Evolutionary conservation across 2,329 filamentous ascomycete genomes (phyloP).

Genomic region (Camptophora hylomeconis): DNA sequence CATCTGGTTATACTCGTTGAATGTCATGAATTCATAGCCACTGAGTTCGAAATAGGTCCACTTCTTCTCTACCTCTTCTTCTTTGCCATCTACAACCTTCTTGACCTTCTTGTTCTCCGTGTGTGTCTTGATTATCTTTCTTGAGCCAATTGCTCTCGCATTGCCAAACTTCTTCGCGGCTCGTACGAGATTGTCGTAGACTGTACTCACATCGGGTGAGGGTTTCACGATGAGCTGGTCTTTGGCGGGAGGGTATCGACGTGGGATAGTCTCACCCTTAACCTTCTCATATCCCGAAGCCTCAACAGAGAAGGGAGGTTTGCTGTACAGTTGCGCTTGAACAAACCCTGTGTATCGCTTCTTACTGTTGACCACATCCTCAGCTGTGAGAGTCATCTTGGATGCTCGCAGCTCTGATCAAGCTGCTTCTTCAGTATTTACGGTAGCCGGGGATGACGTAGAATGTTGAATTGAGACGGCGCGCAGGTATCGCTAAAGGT

Average conservation of each 20-base stretch:
- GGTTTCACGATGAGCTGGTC: conserved; percentile 56
- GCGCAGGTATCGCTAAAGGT: too few relatives aligned
- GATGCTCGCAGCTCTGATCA: too few relatives aligned
- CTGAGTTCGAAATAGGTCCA: conserved; percentile 85
- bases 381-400: too few relatives aligned
- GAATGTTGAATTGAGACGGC: too few relatives aligned
- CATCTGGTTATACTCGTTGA: conserved; percentile 63
- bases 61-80: conserved; percentile 72
- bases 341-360: conserved; percentile 8
- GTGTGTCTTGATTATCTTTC: conserved; percentile 64
- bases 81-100: conserved; percentile 72
- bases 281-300: conserved; percentile 53
- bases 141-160: conserved; percentile 54
- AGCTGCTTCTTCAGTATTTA: too few relatives aligned
- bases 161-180: conserved; percentile 51
- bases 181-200: conserved; percentile 64
- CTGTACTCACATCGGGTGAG: conserved; percentile 56
- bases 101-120: conserved; percentile 78
- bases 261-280: conserved; percentile 72
- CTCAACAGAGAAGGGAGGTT: conserved; percentile 64
- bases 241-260: conserved; percentile 58
- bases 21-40: conserved; percentile 62
- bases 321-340: conserved; percentile 44
- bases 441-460: too few relatives aligned
- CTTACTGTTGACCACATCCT: conserved; percentile 6